phyloP scores from a whole-genome alignment of 768 basidiomycete species.

The Macrolepiota fuliginosa region DNA sequence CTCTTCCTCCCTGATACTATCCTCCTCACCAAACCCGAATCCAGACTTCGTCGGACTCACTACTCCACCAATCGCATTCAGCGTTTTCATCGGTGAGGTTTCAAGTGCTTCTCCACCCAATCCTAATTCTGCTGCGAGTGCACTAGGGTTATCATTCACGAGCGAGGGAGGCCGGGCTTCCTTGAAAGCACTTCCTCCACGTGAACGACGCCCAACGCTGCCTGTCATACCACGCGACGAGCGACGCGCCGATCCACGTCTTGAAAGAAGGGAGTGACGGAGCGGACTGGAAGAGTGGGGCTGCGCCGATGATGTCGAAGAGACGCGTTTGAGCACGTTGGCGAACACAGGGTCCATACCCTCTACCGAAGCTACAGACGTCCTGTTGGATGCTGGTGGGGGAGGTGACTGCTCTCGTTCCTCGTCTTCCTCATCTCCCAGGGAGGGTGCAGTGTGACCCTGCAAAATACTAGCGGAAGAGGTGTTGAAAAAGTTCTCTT shows the following conservation, averaged over 20 bases:
- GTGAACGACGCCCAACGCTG: conserved; percentile 47
- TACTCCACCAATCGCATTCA: not conserved
- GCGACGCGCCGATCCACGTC: conserved; percentile 33
- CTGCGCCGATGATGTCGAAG: conserved; percentile 39
- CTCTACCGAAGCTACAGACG: conserved; percentile 73
- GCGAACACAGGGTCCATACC: conserved; percentile 89
- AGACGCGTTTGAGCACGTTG: conserved; percentile 64
- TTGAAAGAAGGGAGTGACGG: conserved; percentile 52
- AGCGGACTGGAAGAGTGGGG: conserved; percentile 54
- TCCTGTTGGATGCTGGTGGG: conserved; percentile 51
- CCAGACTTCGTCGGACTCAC: not conserved
- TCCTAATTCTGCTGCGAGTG: conserved; percentile 63
- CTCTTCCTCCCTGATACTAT: conserved; percentile 35
- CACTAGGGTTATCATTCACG: conserved; percentile 65
- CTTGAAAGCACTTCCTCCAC: conserved; percentile 70
- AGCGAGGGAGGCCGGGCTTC: conserved; percentile 70
- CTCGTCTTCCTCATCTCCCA: conserved; percentile 24
- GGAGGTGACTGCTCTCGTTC: conserved; percentile 29
- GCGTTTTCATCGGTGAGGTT: conserved; percentile 35
- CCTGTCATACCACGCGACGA: conserved; percentile 29
- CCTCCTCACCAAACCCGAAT: conserved; percentile 16
- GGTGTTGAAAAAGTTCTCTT: conserved; percentile 26
- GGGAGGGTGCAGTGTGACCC: not conserved
- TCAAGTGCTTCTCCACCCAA: conserved; percentile 14
- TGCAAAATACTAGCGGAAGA: conserved; percentile 24